Conservation (phyloP, 257 asterid genomes). For the Fraxinus excelsior region DNA sequence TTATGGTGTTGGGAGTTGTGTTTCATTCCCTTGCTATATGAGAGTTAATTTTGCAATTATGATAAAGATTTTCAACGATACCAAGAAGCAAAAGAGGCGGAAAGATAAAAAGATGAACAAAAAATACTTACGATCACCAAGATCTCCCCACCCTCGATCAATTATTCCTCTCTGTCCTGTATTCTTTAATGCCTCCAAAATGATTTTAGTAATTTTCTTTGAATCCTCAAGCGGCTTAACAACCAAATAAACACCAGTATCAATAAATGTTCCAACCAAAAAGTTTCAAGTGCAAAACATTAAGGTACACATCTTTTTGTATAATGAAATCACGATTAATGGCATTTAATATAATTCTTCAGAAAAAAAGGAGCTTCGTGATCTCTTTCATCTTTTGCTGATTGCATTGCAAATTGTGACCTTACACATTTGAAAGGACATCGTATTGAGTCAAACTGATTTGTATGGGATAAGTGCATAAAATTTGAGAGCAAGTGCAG, state of each 20-base stretch:
- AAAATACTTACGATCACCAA: conserved; percentile 76
- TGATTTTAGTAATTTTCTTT: conserved; percentile 63
- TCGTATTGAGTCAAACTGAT: background rate
- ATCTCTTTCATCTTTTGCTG: background rate
- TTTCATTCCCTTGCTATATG: background rate
- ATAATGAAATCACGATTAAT: background rate
- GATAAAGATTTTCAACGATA: conserved; percentile 5
- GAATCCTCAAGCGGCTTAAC: conserved; percentile 90
- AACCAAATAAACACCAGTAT: conserved; percentile 22
- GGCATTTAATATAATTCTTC: conserved; percentile 1
- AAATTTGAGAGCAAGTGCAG: background rate
- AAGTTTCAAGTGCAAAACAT: background rate
- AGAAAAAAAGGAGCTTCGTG: background rate
- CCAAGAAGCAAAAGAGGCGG: conserved; percentile 16
- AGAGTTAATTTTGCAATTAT: background rate
- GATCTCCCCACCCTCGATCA: conserved; percentile 99
- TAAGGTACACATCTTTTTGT: background rate
- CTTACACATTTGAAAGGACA: background rate
- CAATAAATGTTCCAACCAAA: background rate
- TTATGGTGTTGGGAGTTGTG: background rate
- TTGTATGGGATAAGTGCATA: background rate
- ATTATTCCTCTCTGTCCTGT: conserved; percentile 96
- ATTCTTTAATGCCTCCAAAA: conserved; percentile 78
- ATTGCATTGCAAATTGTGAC: background rate
- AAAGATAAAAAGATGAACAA: conserved; percentile 6